Percentiles rank a stretch among this genome's conserved stretches.
Conservation (phyloP, 345 rosid genomes). For the Stellera chamaejasme region DNA sequence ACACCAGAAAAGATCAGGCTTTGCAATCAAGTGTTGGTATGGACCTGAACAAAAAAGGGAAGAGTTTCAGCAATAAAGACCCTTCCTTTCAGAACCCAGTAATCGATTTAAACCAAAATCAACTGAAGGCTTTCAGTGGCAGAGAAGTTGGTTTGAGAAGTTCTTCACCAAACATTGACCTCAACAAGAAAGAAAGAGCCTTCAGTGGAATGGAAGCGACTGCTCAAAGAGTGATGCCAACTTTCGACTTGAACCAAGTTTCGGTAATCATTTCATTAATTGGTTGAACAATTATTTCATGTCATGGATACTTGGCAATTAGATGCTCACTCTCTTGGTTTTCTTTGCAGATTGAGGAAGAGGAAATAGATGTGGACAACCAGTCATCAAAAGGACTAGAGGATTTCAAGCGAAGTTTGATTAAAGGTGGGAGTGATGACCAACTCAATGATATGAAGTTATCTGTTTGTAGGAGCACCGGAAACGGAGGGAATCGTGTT, state of each 20-base stretch:
- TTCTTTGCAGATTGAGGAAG: conserved; percentile 64
- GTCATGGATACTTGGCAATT: conserved; percentile 5
- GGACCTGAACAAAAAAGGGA: conserved; percentile 19
- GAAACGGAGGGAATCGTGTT: conserved; percentile 37
- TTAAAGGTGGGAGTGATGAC: conserved; percentile 37
- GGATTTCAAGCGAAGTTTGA: conserved; percentile 28
- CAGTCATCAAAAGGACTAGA: conserved; percentile 29
- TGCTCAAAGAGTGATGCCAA: conserved; percentile 22
- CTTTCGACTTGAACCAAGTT: conserved; percentile 80
- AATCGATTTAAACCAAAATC: conserved; percentile 29
- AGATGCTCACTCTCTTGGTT: background rate
- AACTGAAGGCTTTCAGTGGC: conserved; percentile 11
- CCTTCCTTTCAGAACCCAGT: conserved; percentile 10
- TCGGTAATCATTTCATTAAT: conserved; percentile 40
- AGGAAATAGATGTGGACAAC: conserved; percentile 35
- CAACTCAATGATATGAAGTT: conserved; percentile 39
- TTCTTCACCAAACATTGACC: conserved; percentile 18
- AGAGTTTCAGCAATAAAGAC: conserved; percentile 21
- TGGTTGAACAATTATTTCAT: background rate
- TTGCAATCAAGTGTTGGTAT: conserved; percentile 3
- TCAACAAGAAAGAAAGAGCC: conserved; percentile 30
- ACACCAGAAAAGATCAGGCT: conserved; percentile 16
- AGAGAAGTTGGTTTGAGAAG: conserved; percentile 18
- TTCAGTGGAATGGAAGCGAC: conserved; percentile 32
- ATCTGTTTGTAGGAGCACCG: conserved; percentile 47